Base-by-base conservation (phyloP, 164 flowering plant species). In the Stephania japonica region DNA sequence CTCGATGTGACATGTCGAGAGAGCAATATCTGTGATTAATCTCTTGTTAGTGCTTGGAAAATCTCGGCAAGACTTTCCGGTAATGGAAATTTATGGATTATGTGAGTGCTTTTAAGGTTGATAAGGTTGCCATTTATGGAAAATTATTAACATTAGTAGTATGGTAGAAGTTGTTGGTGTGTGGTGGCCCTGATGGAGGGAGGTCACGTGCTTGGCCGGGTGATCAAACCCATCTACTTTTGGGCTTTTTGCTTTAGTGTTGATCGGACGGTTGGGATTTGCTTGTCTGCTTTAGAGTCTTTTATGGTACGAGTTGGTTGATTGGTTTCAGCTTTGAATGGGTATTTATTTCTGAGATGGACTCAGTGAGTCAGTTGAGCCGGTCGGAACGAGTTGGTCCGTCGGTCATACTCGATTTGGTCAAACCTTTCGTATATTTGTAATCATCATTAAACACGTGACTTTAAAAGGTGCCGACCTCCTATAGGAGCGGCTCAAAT, bases 61-160 rank as follows among this genome's bases (percentile, higher is more conserved):
- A 32, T 32, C 38, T 32, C 38, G 38, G 38, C 38, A 24, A 21
- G 1, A 13, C 21, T 21, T 25, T 25, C 24, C 27, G 21, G 21
- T 18, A 63, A 63, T 19, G 24, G 66, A 16, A 63, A 63, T 18
- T 63, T 10, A 6, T 6, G 66, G 23, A 10, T 63, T 65, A 65
- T 41, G 68, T 65, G 24, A 65, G 53, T 24, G 68, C 26, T 65
- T 65, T 65, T 65, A 65, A 65, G 68, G 68, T 65, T 24, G 9
- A 26, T 32, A 65, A 32, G 68, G 53, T 9, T 47, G 4, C 53
- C 53, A 47, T 47, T 47, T 47, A 44, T 47, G 53, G 53, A 8
- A 47, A 47, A 47, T 11, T 12, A 47, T 47, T 12, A 3, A 16
- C 10, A 47, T 47, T 47, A 47, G n/a, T 47, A 47, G 12, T 47